These are phyloP conservation scores for Blastobotrys illinoisensis DNA, from an alignment of 1,139 yeast species.

Conservation along the genomic window DNA sequence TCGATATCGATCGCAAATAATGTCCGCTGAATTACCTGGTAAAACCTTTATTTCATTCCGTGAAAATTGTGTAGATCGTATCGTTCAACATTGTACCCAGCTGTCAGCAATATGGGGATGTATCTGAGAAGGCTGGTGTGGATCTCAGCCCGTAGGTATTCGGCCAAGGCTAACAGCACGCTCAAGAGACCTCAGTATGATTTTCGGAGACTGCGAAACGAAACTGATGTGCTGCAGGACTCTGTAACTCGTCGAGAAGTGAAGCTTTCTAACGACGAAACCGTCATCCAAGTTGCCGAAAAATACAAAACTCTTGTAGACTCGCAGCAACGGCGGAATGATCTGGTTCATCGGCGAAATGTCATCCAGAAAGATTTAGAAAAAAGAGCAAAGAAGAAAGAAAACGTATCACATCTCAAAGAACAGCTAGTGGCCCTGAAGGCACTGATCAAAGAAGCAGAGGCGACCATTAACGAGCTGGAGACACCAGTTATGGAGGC, in stretches of 20 bases:
- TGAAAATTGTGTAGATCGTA: not conserved
- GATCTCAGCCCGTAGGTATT: not conserved
- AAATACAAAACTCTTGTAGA: conserved; percentile 25
- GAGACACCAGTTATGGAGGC: conserved; percentile 37
- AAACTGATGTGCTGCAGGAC: conserved; percentile 38
- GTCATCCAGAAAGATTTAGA: conserved; percentile 18
- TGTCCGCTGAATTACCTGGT: no score
- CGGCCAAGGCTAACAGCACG: conserved; percentile 12
- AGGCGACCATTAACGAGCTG: conserved; percentile 34
- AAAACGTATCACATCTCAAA: conserved; percentile 15
- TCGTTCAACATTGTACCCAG: not conserved
- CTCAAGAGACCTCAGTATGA: conserved; percentile 43
- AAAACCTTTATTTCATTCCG: no score
- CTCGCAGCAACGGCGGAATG: conserved; percentile 21
- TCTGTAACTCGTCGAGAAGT: conserved; percentile 47
- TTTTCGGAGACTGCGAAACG: conserved; percentile 41
- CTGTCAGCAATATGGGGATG: not conserved
- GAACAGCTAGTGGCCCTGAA: conserved; percentile 26
- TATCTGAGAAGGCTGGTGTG: not conserved
- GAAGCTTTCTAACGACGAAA: conserved; percentile 28
- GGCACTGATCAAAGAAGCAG: conserved; percentile 35
- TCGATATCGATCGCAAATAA: not conserved
- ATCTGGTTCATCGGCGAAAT: conserved; percentile 27
- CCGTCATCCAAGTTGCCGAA: conserved; percentile 34
- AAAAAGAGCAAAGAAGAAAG: conserved; percentile 7